Conservation (phyloP, 306 rosid genomes). For the Prunus kanzakura region DNA sequence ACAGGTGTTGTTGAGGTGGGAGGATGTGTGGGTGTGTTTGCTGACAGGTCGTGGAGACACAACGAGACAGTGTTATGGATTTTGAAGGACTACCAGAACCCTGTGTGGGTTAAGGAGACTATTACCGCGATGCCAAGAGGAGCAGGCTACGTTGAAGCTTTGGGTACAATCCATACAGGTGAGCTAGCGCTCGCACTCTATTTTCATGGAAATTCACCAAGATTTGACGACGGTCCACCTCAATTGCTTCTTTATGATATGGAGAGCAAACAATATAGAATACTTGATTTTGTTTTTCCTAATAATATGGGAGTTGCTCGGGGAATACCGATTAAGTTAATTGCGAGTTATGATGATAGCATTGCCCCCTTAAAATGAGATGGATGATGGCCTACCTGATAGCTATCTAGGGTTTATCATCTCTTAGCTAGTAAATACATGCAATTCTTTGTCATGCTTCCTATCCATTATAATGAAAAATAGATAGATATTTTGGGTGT, state of each 20-base stretch:
- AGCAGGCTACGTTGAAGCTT: background rate
- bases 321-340: background rate
- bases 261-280: background rate
- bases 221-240: background rate
- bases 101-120: background rate
- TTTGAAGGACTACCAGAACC: background rate
- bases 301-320: background rate
- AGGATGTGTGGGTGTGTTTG: background rate
- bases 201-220: background rate
- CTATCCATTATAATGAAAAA: too few species aligned
- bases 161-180: background rate
- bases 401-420: too few species aligned
- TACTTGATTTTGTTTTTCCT: background rate
- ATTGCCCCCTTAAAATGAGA: background rate
- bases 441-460: too few species aligned
- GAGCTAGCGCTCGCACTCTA: background rate
- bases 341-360: background rate
- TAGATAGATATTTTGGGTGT: too few species aligned
- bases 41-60: background rate
- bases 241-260: background rate
- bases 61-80: background rate
- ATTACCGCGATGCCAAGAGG: background rate
- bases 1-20: background rate
- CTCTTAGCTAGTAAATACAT: too few species aligned
- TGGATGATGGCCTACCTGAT: too few species aligned